Evolutionary conservation across 2,329 filamentous ascomycete species (phyloP).

Genomic region (Talaromyces verruculosus): DNA sequence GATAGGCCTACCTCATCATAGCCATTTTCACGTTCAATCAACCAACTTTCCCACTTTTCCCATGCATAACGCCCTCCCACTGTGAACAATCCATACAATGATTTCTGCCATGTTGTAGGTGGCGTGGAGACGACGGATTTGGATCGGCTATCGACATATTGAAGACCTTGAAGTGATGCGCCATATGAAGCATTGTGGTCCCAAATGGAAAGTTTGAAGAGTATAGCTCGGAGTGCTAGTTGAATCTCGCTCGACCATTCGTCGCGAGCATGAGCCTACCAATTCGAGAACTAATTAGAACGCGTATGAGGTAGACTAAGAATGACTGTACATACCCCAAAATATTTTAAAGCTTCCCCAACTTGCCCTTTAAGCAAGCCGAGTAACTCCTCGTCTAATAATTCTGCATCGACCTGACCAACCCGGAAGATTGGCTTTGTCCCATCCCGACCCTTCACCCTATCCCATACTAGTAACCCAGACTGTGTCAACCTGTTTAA

Average conservation of each 20-base stretch:
- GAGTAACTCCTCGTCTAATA: conserved; percentile 90
- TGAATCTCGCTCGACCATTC: conserved; percentile 86
- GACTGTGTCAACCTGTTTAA: conserved; percentile 54
- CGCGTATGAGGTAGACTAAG: conserved; percentile 23
- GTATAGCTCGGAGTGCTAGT: conserved; percentile 69
- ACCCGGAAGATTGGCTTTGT: conserved; percentile 86
- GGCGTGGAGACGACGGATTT: conserved; percentile 62
- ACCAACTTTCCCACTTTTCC: conserved; percentile 87
- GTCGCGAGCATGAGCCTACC: conserved; percentile 66
- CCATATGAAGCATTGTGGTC: conserved; percentile 95
- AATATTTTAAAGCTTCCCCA: conserved; percentile 82
- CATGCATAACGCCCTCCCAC: conserved; percentile 87
- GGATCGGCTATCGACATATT: conserved; percentile 79
- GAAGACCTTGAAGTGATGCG: conserved; percentile 85
- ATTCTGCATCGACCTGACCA: conserved; percentile 91
- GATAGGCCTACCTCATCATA: conserved; percentile 57
- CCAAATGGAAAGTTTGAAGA: conserved; percentile 97
- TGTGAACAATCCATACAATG: conserved; percentile 77
- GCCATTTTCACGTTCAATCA: conserved; percentile 73
- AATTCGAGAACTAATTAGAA: conserved; percentile 17
- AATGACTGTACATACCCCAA: conserved; percentile 56
- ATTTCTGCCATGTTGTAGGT: conserved; percentile 81
- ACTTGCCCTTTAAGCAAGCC: conserved; percentile 83
- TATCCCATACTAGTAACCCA: conserved; percentile 63
- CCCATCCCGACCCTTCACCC: conserved; percentile 70